These are phyloP conservation scores for Niveomyces coronatus DNA, from an alignment of 2,329 filamentous ascomycete species.

Conservation along the genomic window DNA sequence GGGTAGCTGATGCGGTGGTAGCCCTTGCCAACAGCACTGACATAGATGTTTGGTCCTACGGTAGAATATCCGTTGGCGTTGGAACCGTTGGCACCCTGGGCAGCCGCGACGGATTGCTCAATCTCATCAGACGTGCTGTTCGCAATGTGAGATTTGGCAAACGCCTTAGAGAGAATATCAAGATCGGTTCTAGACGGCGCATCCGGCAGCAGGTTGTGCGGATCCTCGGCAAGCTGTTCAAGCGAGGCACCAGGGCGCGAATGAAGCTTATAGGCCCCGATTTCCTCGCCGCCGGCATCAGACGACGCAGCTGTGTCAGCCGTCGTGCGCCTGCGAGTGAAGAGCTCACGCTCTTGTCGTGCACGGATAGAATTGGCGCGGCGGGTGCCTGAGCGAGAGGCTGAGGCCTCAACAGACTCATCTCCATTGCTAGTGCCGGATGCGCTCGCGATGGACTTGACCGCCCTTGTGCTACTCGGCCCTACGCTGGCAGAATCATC, in stretches of 20 bases:
- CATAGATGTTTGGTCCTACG: slow-evolving; percentile 37
- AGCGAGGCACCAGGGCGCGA: slow-evolving; percentile 31
- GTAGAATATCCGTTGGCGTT: slow-evolving; percentile 43
- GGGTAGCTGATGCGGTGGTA: slow-evolving; percentile 72
- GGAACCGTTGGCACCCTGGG: slow-evolving; percentile 55
- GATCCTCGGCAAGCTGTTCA: slow-evolving; percentile 58
- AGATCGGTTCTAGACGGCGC: slow-evolving; percentile 64
- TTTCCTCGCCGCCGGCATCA: slow-evolving; percentile 41
- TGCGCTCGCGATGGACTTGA: slow-evolving; percentile 83
- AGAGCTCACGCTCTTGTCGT: slow-evolving; percentile 84
- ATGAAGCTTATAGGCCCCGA: slow-evolving; percentile 41
- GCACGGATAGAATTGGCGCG: slow-evolving; percentile 72
- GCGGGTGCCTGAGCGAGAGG: slow-evolving; percentile 55
- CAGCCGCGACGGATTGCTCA: slow-evolving; percentile 51
- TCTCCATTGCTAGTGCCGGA: slow-evolving; percentile 67
- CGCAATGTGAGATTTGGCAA: slow-evolving; percentile 68
- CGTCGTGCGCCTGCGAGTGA: slow-evolving; percentile 62
- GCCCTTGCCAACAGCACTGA: slow-evolving; percentile 58
- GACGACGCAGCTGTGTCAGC: slow-evolving; percentile 54
- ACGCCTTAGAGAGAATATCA: slow-evolving; percentile 69
- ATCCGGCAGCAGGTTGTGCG: slow-evolving; percentile 48
- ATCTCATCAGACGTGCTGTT: slow-evolving; percentile 69
- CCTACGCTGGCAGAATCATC: slow-evolving; percentile 57
- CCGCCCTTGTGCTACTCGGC: slow-evolving; percentile 75
- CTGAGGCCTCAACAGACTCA: slow-evolving; percentile 51